Conservation (phyloP, 306 rosid species). For the Lablab purpureus region DNA sequence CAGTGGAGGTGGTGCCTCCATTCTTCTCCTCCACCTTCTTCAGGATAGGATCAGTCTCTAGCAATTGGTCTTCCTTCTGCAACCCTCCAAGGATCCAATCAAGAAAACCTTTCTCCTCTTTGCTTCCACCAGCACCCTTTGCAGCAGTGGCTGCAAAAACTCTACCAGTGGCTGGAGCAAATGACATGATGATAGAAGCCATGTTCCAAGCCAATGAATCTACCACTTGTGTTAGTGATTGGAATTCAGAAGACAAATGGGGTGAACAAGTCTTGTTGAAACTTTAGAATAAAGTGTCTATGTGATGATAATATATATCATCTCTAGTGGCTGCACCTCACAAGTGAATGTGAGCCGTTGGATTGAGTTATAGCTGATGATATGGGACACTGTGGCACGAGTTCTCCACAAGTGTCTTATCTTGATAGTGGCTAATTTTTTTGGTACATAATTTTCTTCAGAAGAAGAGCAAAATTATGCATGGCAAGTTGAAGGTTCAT, state of each 20-base stretch:
- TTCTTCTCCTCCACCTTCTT: constrained; percentile 80
- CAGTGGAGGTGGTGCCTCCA: constrained; percentile 44
- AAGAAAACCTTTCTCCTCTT: constrained; percentile 70
- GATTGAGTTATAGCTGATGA: constrained; percentile 42
- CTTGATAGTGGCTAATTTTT: constrained; percentile 43
- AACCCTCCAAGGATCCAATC: constrained; percentile 84
- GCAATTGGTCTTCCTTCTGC: constrained; percentile 74
- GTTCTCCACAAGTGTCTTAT: constrained; percentile 82
- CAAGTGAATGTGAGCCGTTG: constrained; percentile 50
- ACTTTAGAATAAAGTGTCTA: background rate
- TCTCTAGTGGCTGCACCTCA: constrained; percentile 37
- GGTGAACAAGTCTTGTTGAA: background rate
- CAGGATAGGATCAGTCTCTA: constrained; percentile 80
- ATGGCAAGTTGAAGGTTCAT: constrained; percentile 41
- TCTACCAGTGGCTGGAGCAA: constrained; percentile 59
- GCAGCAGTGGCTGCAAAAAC: constrained; percentile 69
- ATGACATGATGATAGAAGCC: constrained; percentile 79
- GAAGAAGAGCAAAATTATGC: constrained; percentile 17
- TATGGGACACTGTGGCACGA: constrained; percentile 47
- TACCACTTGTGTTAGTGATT: background rate
- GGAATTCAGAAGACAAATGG: constrained; percentile 5
- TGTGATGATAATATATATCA: constrained; percentile 47
- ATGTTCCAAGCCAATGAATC: constrained; percentile 40
- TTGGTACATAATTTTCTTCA: constrained; percentile 23
- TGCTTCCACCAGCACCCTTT: constrained; percentile 70